phyloP scores from a whole-genome alignment of 305 asterid species.

The Rubia tinctorum region DNA sequence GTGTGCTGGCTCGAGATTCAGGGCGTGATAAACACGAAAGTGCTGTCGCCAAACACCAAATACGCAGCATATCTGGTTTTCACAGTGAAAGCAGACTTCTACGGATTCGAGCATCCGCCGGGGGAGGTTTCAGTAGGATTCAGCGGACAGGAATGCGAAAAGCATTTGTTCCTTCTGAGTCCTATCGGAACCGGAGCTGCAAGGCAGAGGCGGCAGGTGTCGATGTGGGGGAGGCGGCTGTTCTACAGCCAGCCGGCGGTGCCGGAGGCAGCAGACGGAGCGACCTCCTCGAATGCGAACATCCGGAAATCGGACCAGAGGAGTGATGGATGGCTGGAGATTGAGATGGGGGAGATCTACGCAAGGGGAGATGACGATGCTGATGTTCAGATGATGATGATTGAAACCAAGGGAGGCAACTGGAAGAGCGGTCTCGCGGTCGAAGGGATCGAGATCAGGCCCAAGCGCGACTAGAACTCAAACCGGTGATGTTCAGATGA shows the following conservation, averaged over 20 bases:
- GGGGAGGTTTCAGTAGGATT: slow-evolving; percentile 40
- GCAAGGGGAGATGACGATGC: slow-evolving; percentile 39
- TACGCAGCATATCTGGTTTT: slow-evolving; percentile 79
- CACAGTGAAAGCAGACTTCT: slow-evolving; percentile 22
- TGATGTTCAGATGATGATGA: slow-evolving; percentile 43
- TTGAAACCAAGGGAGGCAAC: slow-evolving; percentile 43
- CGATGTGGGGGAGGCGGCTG: slow-evolving; percentile 24
- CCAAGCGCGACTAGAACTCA: slow-evolving; percentile 20
- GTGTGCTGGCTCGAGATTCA: slow-evolving; percentile 79
- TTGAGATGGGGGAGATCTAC: slow-evolving; percentile 11
- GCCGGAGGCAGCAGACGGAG: slow-evolving; percentile 3
- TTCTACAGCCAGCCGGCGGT: slow-evolving; percentile 4
- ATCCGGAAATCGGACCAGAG: slow-evolving; percentile 39
- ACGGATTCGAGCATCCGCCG: slow-evolving; percentile 44
- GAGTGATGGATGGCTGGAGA: slow-evolving; percentile 71
- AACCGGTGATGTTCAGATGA: neutral
- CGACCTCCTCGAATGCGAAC: slow-evolving; percentile 12
- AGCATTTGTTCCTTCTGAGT: slow-evolving; percentile 36
- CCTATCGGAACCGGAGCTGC: slow-evolving; percentile 33
- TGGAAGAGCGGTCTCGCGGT: slow-evolving; percentile 70
- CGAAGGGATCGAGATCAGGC: slow-evolving; percentile 86
- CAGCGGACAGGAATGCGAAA: slow-evolving; percentile 38
- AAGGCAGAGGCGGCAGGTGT: slow-evolving; percentile 24
- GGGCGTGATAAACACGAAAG: slow-evolving; percentile 38
- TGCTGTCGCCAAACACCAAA: slow-evolving; percentile 52